Evolutionary conservation across 768 basidiomycete species (phyloP), one percentile per base, ranked within the genome.

Genomic region (Strobilomyces dryophilus): DNA sequence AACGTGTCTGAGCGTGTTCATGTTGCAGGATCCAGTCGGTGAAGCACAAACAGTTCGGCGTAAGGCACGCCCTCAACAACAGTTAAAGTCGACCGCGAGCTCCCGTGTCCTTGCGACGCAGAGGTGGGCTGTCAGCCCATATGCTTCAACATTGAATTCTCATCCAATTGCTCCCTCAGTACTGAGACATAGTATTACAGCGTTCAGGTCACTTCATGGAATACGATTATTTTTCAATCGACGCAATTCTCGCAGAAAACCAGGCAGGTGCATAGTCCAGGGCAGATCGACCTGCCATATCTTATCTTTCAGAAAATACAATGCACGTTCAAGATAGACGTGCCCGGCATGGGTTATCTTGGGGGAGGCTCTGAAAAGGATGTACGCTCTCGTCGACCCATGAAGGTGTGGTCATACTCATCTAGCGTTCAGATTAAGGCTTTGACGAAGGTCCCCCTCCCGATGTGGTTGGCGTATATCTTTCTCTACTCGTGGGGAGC

Each of bases 381-480:
- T 69, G 94, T 87, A 73, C 61, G 85, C 67, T 56, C 42, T 46
- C 45, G 17, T 54, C 43, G 15, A 26, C 47, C n/a, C 35, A 24
- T 45, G 36, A 42, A 20, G 10, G 17, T 44, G 18, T 37, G 18
- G 35, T 45, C 42, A 53, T 29, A 32, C 59, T 63, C 49, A 61
- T 17, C 32, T 39, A 48, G 39, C 21, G 15, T 34, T 49, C 15
- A 21, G 94, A 91, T 98, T 52, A 81, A 85, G 54, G 76, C 83
- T 14, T 72, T 79, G 29, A 84, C 82, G 64, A 95, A 92, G 66
- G 73, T 88, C 2, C 87, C 89, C 59, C 74, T 98, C 10, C 93
- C 95, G 3, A 81, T 94, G 59, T 98, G 95, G 95, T 78, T 98
- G 46, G 90, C 87, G 0, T 89, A 92, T 60, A 89, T 87, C 49